These are phyloP conservation scores for Trametopsis cervina DNA, from an alignment of 768 basidiomycete genomes.

Conservation along the genomic window DNA sequence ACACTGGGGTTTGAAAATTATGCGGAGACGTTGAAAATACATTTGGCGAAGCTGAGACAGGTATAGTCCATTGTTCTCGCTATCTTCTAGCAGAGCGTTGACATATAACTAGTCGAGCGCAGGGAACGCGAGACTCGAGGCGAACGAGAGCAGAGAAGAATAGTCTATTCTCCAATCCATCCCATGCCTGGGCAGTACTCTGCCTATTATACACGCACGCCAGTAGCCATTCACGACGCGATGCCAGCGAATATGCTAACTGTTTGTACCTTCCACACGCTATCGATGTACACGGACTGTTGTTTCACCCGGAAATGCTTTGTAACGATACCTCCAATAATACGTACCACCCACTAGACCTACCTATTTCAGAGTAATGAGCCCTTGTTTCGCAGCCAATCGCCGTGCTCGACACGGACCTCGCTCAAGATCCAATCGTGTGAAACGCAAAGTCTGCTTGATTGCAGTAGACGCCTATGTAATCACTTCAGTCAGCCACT, in stretches of 20 bases:
- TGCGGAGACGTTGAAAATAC: slow-evolving; percentile 86
- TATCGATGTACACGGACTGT: too few species aligned
- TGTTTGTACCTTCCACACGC: too few species aligned
- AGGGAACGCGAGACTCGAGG: slow-evolving; percentile 4
- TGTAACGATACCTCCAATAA: too few species aligned
- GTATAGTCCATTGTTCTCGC: too few species aligned
- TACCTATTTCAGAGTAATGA: too few species aligned
- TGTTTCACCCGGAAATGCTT: too few species aligned
- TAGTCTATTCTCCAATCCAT: too few species aligned
- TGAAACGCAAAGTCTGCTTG: neutral
- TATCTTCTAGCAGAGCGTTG: neutral
- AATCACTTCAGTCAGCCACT: neutral
- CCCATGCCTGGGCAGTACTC: too few species aligned
- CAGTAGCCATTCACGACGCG: too few species aligned
- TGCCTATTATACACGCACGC: too few species aligned
- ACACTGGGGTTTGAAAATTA: slow-evolving; percentile 94
- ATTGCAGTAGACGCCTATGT: neutral
- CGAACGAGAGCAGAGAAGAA: neutral
- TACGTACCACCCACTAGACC: too few species aligned
- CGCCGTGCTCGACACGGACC: neutral
- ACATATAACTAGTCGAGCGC: neutral
- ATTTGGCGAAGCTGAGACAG: slow-evolving; percentile 84
- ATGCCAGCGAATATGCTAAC: too few species aligned
- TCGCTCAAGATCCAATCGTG: neutral
- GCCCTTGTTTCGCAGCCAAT: neutral